Percentiles rank a stretch among this genome's conserved stretches.
phyloP scores from a whole-genome alignment of 768 basidiomycete species.

The Tulasnella sp. region DNA sequence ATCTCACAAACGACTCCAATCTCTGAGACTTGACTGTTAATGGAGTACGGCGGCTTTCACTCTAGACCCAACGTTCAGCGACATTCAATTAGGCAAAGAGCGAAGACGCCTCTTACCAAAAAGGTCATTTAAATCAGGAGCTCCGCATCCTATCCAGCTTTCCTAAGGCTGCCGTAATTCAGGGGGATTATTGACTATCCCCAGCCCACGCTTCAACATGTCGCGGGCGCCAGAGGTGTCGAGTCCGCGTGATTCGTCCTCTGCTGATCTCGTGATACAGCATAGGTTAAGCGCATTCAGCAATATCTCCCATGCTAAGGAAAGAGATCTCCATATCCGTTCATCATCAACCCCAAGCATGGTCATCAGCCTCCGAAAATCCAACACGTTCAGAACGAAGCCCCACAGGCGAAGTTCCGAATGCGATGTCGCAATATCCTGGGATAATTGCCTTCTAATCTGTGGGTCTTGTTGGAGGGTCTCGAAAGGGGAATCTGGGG shows the following conservation, averaged over 20 bases:
- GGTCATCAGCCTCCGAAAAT: conserved; percentile 8
- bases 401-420: not conserved
- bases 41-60: no score
- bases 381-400: not conserved
- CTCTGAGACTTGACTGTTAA: no score
- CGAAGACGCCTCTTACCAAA: no score
- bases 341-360: conserved; percentile 17
- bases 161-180: not conserved
- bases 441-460: not conserved
- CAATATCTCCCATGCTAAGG: not conserved
- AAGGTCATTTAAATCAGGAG: no score
- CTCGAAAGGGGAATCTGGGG: not conserved
- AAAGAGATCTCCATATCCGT: not conserved
- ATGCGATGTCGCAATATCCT: not conserved
- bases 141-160: no score
- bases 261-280: not conserved
- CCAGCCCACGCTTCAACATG: not conserved
- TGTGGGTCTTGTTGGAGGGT: not conserved
- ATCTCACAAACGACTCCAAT: no score
- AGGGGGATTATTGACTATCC: not conserved
- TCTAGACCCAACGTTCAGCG: no score
- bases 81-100: no score
- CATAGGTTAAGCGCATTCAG: not conserved
- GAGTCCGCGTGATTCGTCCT: conserved; percentile 10
- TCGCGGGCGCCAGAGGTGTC: not conserved